A percentile compares a stretch with the other conserved stretches of the same genome.
These are phyloP conservation scores for Tetragonia tetragonoides DNA, from an alignment of 148 eudicot genomes.

Conservation along the genomic window DNA sequence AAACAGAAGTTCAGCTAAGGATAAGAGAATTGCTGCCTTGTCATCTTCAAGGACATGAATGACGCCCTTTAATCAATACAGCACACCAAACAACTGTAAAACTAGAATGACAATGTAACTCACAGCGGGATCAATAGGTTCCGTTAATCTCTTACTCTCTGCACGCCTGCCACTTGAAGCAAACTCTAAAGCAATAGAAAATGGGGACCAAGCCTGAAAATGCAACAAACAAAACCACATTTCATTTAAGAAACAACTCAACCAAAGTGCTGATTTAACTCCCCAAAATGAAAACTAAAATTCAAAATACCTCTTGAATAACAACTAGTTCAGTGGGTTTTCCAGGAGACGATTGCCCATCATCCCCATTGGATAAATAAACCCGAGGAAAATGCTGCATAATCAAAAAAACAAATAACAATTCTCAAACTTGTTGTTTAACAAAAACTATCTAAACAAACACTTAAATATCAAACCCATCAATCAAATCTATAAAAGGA, in stretches of 20 bases:
- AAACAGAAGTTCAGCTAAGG: background rate
- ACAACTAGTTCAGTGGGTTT: conserved; percentile 39
- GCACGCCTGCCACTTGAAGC: conserved; percentile 29
- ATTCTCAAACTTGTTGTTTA: background rate
- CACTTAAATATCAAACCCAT: conserved; percentile 3
- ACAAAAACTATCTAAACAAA: background rate
- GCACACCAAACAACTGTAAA: background rate
- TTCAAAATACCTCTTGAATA: conserved; percentile 56
- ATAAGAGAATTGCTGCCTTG: background rate
- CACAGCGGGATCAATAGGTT: conserved; percentile 56
- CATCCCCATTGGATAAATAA: conserved; percentile 31
- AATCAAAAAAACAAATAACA: background rate
- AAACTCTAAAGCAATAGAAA: conserved; percentile 46
- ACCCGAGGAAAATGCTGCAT: conserved; percentile 71
- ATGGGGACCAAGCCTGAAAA: conserved; percentile 85
- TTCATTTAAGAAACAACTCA: background rate
- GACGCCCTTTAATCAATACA: background rate
- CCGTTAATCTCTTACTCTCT: conserved; percentile 29
- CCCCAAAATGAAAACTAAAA: background rate
- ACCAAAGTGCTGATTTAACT: background rate
- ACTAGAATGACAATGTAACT: conserved; percentile 27
- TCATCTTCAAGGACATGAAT: conserved; percentile 1
- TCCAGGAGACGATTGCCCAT: conserved; percentile 26
- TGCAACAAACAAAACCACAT: background rate
- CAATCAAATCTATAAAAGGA: background rate